phyloP scores from a whole-genome alignment of 2,329 filamentous ascomycete species.

The Boeremia exigua region DNA sequence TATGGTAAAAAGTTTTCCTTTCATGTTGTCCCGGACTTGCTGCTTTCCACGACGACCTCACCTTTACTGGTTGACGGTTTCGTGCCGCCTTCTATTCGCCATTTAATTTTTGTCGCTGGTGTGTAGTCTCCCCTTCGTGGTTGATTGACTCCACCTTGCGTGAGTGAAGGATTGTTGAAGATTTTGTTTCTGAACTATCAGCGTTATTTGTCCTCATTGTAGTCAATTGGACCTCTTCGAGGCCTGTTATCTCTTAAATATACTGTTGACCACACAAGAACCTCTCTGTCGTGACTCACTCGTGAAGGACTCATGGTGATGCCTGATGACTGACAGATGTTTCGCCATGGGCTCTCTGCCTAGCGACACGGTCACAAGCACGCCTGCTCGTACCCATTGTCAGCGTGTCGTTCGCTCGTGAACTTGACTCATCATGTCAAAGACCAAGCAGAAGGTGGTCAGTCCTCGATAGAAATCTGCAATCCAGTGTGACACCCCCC shows the following conservation, averaged over 20 bases:
- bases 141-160: slow-evolving; percentile 47
- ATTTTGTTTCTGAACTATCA: neutral
- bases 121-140: slow-evolving; percentile 45
- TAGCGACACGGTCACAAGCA: no score
- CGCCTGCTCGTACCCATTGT: no score
- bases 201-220: slow-evolving; percentile 5
- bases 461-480: no score
- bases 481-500: no score
- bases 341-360: no score
- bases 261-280: slow-evolving; percentile 3
- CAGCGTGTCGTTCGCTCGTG: no score
- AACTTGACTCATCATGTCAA: no score
- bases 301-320: neutral
- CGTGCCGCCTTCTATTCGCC: slow-evolving; percentile 16
- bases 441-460: no score
- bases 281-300: neutral
- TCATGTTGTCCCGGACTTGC: slow-evolving; percentile 15
- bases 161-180: slow-evolving; percentile 22
- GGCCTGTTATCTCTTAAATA: slow-evolving; percentile 6
- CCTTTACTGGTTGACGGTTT: slow-evolving; percentile 20
- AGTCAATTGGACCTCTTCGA: neutral
- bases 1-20: slow-evolving; percentile 36
- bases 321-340: neutral
- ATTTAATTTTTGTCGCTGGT: slow-evolving; percentile 32
- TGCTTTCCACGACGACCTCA: slow-evolving; percentile 16